phyloP scores from a whole-genome alignment of 176 grass and related monocot genomes.

The Poa pratensis region DNA sequence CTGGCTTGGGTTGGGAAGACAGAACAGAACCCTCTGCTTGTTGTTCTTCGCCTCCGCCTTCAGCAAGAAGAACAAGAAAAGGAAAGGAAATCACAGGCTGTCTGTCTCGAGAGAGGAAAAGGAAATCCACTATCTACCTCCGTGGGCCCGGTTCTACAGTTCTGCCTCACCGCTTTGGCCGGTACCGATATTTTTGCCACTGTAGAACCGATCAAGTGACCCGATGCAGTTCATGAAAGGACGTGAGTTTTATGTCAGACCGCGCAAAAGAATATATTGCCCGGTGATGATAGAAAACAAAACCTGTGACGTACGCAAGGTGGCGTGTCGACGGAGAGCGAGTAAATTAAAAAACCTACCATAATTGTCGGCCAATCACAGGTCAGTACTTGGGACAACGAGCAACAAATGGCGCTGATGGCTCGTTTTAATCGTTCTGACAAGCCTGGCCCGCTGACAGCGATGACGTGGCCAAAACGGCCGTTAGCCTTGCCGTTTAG shows the following conservation, averaged over 20 bases:
- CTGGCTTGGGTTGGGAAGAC: neutral
- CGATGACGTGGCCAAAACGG: no score
- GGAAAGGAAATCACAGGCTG: constrained; percentile 8
- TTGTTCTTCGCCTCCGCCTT: neutral
- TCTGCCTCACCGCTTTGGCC: constrained; percentile 29
- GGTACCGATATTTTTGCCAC: constrained; percentile 4
- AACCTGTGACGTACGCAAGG: neutral
- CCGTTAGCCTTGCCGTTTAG: no score
- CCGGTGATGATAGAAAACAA: neutral
- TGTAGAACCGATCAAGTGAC: neutral
- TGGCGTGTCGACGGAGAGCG: neutral
- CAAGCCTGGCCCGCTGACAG: no score
- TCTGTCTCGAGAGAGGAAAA: constrained; percentile 13
- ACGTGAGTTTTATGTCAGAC: neutral
- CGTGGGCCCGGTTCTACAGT: constrained; percentile 27
- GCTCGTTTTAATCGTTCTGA: no score
- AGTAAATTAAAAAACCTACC: no score
- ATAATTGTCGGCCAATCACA: no score
- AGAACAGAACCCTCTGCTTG: constrained; percentile 22
- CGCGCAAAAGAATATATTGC: constrained; percentile 9
- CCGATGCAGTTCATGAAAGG: constrained; percentile 20
- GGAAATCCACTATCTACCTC: constrained; percentile 31
- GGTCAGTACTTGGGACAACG: no score
- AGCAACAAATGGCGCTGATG: no score
- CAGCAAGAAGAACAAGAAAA: neutral